A percentile compares a stretch with the other conserved stretches of the same genome.
These are phyloP conservation scores for Sugiyamaella boreocaroliniensis DNA, from an alignment of 805 yeast genomes.

Conservation along the genomic window DNA sequence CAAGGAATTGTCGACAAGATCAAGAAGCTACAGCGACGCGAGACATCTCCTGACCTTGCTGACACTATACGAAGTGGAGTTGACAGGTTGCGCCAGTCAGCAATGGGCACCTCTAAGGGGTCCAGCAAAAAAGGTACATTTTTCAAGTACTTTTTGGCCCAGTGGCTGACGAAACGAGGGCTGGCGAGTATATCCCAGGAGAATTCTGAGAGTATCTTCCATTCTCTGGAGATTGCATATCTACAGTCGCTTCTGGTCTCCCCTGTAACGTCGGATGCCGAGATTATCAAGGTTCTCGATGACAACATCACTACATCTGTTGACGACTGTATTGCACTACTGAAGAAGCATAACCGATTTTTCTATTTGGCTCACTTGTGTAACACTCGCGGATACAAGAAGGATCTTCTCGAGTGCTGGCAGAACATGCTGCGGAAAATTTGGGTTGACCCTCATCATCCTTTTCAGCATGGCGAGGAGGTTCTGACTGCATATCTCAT, in stretches of 20 bases:
- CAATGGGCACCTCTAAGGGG: background rate
- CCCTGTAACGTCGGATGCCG: conserved; percentile 5
- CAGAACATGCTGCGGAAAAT: conserved; percentile 23
- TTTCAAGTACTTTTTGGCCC: conserved; percentile 15
- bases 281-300: conserved; percentile 23
- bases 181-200: conserved; percentile 20
- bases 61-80: background rate
- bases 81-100: background rate
- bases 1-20: background rate
- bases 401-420: conserved; percentile 25
- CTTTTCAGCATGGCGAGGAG: conserved; percentile 22
- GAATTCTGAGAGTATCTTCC: conserved; percentile 24
- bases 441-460: conserved; percentile 19
- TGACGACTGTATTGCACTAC: conserved; percentile 21
- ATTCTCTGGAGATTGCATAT: conserved; percentile 28
- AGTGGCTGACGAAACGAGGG: conserved; percentile 29
- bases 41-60: background rate
- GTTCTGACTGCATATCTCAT: conserved; percentile 21
- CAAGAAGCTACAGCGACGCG: background rate
- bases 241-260: conserved; percentile 19
- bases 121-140: background rate
- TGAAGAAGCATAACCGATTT: conserved; percentile 20
- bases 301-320: conserved; percentile 22
- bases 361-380: conserved; percentile 27
- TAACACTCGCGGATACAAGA: conserved; percentile 15